Conservation (phyloP, 2,329 filamentous ascomycete genomes). For the Claviceps spartinae region DNA sequence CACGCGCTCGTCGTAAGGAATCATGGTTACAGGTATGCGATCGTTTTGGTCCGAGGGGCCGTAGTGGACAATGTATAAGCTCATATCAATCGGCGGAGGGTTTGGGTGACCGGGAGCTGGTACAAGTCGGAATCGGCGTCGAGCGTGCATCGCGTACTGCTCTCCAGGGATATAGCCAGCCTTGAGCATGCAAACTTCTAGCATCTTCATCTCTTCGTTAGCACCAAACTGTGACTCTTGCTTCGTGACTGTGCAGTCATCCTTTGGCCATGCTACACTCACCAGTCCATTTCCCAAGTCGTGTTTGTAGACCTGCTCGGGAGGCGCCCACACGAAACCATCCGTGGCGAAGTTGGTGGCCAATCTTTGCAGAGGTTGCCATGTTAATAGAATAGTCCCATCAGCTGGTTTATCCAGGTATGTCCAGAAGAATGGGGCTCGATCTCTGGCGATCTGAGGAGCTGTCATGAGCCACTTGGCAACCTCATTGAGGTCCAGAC, state of each 20-base stretch:
- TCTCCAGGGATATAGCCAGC: slow-evolving; percentile 70
- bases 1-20: slow-evolving; percentile 49
- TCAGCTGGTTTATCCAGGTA: slow-evolving; percentile 74
- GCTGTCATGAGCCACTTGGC: slow-evolving; percentile 74
- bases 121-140: slow-evolving; percentile 74
- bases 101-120: slow-evolving; percentile 58
- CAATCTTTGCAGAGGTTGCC: slow-evolving; percentile 66
- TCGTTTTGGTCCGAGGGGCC: slow-evolving; percentile 61
- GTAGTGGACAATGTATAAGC: slow-evolving; percentile 87
- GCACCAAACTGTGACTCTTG: not conserved
- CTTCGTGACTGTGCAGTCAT: not conserved
- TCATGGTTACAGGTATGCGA: slow-evolving; percentile 53
- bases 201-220: slow-evolving; percentile 38
- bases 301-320: slow-evolving; percentile 63
- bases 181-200: slow-evolving; percentile 81
- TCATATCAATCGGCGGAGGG: slow-evolving; percentile 59
- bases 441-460: slow-evolving; percentile 71
- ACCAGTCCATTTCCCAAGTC: slow-evolving; percentile 51
- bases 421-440: slow-evolving; percentile 83
- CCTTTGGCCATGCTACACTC: slow-evolving; percentile 13
- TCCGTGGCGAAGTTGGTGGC: slow-evolving; percentile 73
- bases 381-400: slow-evolving; percentile 71
- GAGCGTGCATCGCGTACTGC: slow-evolving; percentile 58
- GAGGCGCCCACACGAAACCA: slow-evolving; percentile 80
- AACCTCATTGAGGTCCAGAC: slow-evolving; percentile 61